A percentile compares a stretch with the other conserved stretches of the same genome.
phyloP scores from a whole-genome alignment of 2,329 filamentous ascomycete genomes.

The Alternaria sp. region DNA sequence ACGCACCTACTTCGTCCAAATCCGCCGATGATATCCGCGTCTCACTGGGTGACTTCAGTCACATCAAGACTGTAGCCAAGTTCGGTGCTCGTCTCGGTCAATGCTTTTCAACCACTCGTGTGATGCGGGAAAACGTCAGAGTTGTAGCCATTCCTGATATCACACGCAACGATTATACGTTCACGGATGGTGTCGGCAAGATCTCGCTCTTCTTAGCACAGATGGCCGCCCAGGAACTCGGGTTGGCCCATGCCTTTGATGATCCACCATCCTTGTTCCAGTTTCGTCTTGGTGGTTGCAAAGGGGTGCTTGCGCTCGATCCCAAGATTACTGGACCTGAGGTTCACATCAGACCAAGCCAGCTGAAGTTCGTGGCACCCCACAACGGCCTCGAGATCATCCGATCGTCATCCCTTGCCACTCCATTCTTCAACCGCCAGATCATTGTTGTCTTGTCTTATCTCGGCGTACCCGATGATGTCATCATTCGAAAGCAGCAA shows the following conservation, averaged over 20 bases:
- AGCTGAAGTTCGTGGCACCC: slow-evolving; percentile 81
- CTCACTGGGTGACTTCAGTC: slow-evolving; percentile 86
- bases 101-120: slow-evolving; percentile 91
- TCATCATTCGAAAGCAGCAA: slow-evolving; percentile 73
- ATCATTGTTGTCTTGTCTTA: slow-evolving; percentile 84
- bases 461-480: slow-evolving; percentile 72
- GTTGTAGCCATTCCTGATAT: slow-evolving; percentile 73
- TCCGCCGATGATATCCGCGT: slow-evolving; percentile 78
- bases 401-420: slow-evolving; percentile 76
- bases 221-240: slow-evolving; percentile 76
- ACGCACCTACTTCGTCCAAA: slow-evolving; percentile 72
- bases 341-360: slow-evolving; percentile 81
- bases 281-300: slow-evolving; percentile 90
- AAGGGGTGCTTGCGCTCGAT: slow-evolving; percentile 84
- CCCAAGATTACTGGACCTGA: slow-evolving; percentile 71
- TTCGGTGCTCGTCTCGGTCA: slow-evolving; percentile 89
- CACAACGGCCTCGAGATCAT: slow-evolving; percentile 85
- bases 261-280: slow-evolving; percentile 83
- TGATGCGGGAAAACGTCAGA: slow-evolving; percentile 70
- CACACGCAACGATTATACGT: slow-evolving; percentile 71
- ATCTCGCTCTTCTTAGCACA: slow-evolving; percentile 81
- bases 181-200: slow-evolving; percentile 92
- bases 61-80: slow-evolving; percentile 86
- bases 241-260: slow-evolving; percentile 62
- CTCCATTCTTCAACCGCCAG: slow-evolving; percentile 86